These are phyloP conservation scores for Parmelia sp. DNA, from an alignment of 495 filamentous ascomycete genomes.

Conservation along the genomic window DNA sequence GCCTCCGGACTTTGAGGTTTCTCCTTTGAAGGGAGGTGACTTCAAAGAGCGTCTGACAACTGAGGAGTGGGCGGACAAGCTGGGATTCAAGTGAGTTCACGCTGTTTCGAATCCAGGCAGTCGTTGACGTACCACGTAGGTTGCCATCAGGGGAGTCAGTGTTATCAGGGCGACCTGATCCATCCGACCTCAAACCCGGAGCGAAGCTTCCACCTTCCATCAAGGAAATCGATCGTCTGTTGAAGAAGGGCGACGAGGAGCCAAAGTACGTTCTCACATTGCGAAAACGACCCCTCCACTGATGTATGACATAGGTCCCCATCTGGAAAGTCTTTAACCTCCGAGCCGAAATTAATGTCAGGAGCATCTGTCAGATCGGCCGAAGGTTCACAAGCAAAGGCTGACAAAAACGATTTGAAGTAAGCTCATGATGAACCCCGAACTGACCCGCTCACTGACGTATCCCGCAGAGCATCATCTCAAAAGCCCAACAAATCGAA, in stretches of 20 bases:
- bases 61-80: neutral
- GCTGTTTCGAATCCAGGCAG: neutral
- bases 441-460: neutral
- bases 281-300: neutral
- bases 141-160: neutral
- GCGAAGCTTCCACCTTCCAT: conserved; percentile 2
- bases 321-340: neutral
- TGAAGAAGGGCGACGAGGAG: neutral
- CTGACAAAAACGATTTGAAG: neutral
- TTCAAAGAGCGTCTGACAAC: neutral
- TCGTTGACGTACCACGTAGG: neutral
- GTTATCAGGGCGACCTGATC: neutral
- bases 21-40: neutral
- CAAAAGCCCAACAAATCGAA: neutral
- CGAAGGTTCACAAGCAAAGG: neutral
- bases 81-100: neutral
- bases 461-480: neutral
- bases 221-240: neutral
- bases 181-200: neutral
- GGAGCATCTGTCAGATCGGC: neutral
- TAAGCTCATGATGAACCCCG: neutral
- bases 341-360: neutral
- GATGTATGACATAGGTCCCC: neutral
- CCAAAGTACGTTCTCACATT: neutral
- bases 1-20: neutral